Percentiles rank a stretch among this genome's conserved stretches.
phyloP scores from a whole-genome alignment of 192 early-diverging fungal species.

The Rhizoclosmatium globosum region DNA sequence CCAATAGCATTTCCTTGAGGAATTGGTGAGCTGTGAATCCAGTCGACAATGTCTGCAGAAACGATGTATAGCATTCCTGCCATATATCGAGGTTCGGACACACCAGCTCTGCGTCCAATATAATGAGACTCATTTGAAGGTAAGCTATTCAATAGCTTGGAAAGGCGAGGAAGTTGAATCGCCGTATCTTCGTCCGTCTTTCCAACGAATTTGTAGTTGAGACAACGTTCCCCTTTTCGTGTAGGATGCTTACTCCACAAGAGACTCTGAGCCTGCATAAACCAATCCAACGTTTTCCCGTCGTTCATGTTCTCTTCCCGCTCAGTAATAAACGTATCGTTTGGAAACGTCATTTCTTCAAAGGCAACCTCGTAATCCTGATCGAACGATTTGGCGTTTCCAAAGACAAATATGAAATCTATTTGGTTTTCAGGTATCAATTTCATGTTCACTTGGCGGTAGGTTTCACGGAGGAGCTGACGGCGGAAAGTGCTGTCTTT shows the following conservation, averaged over 20 bases:
- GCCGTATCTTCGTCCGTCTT: constrained; percentile 20
- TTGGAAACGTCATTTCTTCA: neutral
- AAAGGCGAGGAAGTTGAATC: constrained; percentile 17
- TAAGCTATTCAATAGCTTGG: neutral
- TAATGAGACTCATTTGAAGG: neutral
- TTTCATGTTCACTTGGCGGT: too few species aligned
- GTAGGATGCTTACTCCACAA: neutral
- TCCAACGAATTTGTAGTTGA: constrained; percentile 1
- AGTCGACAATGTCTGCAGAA: neutral
- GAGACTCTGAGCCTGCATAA: neutral
- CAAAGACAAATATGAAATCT: too few species aligned
- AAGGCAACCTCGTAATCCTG: too few species aligned
- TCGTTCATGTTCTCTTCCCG: neutral
- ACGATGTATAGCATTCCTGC: neutral
- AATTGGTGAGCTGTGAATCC: neutral
- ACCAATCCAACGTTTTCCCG: constrained; percentile 22
- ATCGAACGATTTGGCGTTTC: too few species aligned
- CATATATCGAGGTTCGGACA: neutral
- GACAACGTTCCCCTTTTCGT: neutral
- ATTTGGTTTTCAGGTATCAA: too few species aligned
- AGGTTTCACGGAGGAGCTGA: too few species aligned
- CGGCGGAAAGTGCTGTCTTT: too few species aligned
- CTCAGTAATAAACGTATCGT: neutral
- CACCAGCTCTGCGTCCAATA: neutral
- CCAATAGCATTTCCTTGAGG: neutral